Evolutionary conservation across 176 grass and related monocot genomes (phyloP), one percentile per base, ranked within the genome.

Genomic region (Carex cristatella): DNA sequence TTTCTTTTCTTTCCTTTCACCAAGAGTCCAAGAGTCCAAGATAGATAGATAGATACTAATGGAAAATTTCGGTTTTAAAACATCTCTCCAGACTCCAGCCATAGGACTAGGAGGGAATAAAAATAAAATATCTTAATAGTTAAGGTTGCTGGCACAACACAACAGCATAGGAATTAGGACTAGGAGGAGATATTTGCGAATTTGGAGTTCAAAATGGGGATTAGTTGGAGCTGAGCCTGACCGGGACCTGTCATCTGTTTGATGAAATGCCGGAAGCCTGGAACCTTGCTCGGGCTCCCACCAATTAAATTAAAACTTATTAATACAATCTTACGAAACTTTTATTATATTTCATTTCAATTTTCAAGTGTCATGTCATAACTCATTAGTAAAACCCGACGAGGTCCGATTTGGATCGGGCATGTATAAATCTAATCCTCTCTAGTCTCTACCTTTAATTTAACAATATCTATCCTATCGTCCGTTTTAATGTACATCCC

Each of bases 51-150:
- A 23, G 23, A 67, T 83, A 83, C 69, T 83, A 83, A 83, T 83
- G 81, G 81, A 44, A 66, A 83, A 83, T 67, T 83, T 83, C 65
- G 81, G 81, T 64, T 53, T 14, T 27, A 18, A 23, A 23, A 23
- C 23, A 44, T 83, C 54, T 66, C 38, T 66, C 57, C 18, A n/a
- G n/a, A 23, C 23, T 23, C 23, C 23, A 23, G 23, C 23, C 23
- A 23, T 23, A 23, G 0, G 23, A 23, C 23, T 23, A 62, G 61
- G 31, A 32, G 61, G 58, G 42, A 80, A 16, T 15, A 31, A 14
- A 59, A 28, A 77, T 9, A 61, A 60, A 38, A 37, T 3, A 79
- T 23, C 23, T 23, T 23, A 79, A 31, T 30, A 79, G 15, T 6
- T 33, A n/a, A 61, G 13, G 10, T 80, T 80, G 15, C 2, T 51